Conservation (phyloP, 768 basidiomycete genomes). For the Boletus fagicola region DNA sequence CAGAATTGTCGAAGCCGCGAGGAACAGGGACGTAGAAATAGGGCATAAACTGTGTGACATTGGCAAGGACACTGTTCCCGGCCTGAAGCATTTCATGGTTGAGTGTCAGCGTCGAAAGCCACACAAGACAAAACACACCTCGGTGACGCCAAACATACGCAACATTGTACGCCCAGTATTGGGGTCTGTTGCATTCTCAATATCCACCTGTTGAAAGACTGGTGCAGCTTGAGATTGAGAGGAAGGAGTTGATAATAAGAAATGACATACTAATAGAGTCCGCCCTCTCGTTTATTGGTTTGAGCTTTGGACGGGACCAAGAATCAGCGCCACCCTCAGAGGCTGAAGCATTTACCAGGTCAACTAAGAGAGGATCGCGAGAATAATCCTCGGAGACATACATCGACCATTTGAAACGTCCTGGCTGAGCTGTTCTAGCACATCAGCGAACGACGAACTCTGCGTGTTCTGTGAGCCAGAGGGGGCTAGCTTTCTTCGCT, state of each 20-base stretch:
- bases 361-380: background rate
- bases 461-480: slow-evolving; percentile 31
- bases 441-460: slow-evolving; percentile 55
- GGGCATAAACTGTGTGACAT: slow-evolving; percentile 79
- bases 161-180: slow-evolving; percentile 43
- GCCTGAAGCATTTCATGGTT: slow-evolving; percentile 40
- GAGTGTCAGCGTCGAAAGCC: background rate
- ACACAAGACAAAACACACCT: slow-evolving; percentile 45
- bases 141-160: slow-evolving; percentile 89
- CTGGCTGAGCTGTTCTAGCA: slow-evolving; percentile 59
- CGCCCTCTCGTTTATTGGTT: slow-evolving; percentile 51
- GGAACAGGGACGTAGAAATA: slow-evolving; percentile 94
- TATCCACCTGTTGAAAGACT: slow-evolving; percentile 98
- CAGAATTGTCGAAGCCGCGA: slow-evolving; percentile 71
- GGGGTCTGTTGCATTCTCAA: slow-evolving; percentile 63
- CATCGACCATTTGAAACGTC: slow-evolving; percentile 43
- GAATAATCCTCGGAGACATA: slow-evolving; percentile 25
- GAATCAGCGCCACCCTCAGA: slow-evolving; percentile 76
- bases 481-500: slow-evolving; percentile 52
- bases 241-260: background rate
- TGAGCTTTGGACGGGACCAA: slow-evolving; percentile 67
- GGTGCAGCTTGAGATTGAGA: background rate
- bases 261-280: slow-evolving; percentile 64
- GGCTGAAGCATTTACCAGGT: slow-evolving; percentile 34
- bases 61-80: slow-evolving; percentile 87